phyloP scores from a whole-genome alignment of 805 yeast species.

The Metschnikowia picachoensis region DNA sequence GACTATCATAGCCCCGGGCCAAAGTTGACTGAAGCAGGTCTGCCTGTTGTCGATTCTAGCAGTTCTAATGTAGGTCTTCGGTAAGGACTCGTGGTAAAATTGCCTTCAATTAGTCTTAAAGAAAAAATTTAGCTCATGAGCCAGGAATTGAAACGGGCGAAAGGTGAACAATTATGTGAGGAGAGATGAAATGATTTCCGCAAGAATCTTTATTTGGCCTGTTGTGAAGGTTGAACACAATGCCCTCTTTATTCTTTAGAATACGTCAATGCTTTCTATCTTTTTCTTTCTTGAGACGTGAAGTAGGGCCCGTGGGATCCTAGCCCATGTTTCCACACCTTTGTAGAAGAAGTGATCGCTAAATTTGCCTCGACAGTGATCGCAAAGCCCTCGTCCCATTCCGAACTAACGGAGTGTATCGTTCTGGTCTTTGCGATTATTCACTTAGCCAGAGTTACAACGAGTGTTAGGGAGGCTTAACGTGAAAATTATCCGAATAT shows the following conservation, averaged over 20 bases:
- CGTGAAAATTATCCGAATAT: slow-evolving; percentile 26
- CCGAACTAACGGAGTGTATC: slow-evolving; percentile 60
- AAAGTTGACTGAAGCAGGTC: too few species aligned
- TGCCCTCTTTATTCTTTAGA: too few species aligned
- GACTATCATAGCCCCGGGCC: too few species aligned
- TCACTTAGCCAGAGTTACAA: slow-evolving; percentile 50
- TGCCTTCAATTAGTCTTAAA: slow-evolving; percentile 41
- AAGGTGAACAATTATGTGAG: too few species aligned
- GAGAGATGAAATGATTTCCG: too few species aligned
- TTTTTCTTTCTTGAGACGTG: too few species aligned
- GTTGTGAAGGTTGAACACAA: too few species aligned
- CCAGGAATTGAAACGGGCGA: slow-evolving; percentile 18
- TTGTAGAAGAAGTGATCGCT: slow-evolving; percentile 48
- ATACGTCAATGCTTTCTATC: too few species aligned
- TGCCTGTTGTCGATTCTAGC: background rate
- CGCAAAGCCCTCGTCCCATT: slow-evolving; percentile 88
- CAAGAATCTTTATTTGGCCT: too few species aligned
- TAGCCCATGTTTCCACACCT: slow-evolving; percentile 65
- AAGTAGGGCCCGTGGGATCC: slow-evolving; percentile 56
- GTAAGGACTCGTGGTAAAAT: slow-evolving; percentile 9
- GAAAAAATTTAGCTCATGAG: slow-evolving; percentile 44
- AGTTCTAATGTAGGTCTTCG: background rate
- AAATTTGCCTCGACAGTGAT: slow-evolving; percentile 36
- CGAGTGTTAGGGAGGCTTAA: slow-evolving; percentile 59
- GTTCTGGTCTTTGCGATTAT: slow-evolving; percentile 70